A percentile compares a stretch with the other conserved stretches of the same genome.
Evolutionary conservation across 257 asterid genomes (phyloP).

Genomic region (Salvia splendens): DNA sequence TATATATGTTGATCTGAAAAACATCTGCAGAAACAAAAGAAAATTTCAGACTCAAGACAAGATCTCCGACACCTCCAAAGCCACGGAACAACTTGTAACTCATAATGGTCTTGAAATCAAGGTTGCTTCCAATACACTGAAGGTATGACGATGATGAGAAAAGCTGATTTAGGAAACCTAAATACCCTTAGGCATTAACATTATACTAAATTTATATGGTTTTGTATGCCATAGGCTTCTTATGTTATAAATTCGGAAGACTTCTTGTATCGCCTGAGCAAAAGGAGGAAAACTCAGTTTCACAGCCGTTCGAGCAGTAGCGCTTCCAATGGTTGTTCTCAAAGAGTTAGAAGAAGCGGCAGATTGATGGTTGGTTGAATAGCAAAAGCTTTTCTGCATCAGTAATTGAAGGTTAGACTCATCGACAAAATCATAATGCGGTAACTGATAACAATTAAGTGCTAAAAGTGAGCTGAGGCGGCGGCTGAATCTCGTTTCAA

Average conservation of each 20-base stretch:
- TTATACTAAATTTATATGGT: slow-evolving; percentile 26
- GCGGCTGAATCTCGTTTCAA: background rate
- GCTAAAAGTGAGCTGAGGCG: background rate
- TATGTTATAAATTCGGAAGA: slow-evolving; percentile 85
- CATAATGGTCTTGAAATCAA: slow-evolving; percentile 67
- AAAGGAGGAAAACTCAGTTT: slow-evolving; percentile 43
- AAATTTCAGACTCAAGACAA: slow-evolving; percentile 50
- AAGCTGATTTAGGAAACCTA: background rate
- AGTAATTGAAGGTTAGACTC: slow-evolving; percentile 15
- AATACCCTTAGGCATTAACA: background rate
- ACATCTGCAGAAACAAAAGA: slow-evolving; percentile 61
- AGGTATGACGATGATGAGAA: slow-evolving; percentile 50
- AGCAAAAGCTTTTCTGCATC: slow-evolving; percentile 7
- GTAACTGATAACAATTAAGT: background rate
- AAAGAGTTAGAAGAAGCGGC: slow-evolving; percentile 33
- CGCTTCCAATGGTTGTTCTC: slow-evolving; percentile 21
- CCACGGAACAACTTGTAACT: slow-evolving; percentile 52
- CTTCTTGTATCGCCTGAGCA: slow-evolving; percentile 54
- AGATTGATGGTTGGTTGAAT: slow-evolving; percentile 46
- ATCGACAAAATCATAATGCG: slow-evolving; percentile 7
- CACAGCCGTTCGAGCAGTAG: background rate
- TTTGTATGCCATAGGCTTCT: slow-evolving; percentile 47
- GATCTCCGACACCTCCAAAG: slow-evolving; percentile 38
- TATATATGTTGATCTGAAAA: background rate
- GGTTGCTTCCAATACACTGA: slow-evolving; percentile 60